phyloP scores from a whole-genome alignment of 2,329 filamentous ascomycete genomes.

The Fusarium floridanum region DNA sequence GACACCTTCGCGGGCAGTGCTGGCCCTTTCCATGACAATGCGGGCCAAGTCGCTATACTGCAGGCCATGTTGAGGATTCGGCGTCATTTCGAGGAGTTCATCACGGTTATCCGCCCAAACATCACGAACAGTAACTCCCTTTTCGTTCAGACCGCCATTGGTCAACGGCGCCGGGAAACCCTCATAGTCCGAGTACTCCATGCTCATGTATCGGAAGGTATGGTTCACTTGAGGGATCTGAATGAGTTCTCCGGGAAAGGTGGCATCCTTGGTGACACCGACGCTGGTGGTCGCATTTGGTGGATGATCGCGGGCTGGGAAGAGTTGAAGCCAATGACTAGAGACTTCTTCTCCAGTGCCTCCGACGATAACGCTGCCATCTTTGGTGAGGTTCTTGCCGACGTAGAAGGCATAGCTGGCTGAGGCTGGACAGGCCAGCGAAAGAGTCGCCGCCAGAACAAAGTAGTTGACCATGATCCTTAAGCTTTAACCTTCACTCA shows the following conservation, averaged over 20 bases:
- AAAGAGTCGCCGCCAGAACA: slow-evolving; percentile 19
- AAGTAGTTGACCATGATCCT: slow-evolving; percentile 22
- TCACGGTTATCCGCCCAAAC: slow-evolving; percentile 43
- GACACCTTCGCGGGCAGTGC: slow-evolving; percentile 36
- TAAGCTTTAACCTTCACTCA: neutral
- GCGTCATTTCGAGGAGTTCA: slow-evolving; percentile 41
- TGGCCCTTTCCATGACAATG: slow-evolving; percentile 42
- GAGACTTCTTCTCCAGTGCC: slow-evolving; percentile 63
- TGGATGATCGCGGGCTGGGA: slow-evolving; percentile 55
- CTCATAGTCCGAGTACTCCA: slow-evolving; percentile 45
- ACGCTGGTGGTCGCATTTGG: slow-evolving; percentile 55
- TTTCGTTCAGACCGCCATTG: slow-evolving; percentile 41
- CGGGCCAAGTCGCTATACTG: slow-evolving; percentile 44
- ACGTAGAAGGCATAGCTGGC: slow-evolving; percentile 62
- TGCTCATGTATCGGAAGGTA: slow-evolving; percentile 41
- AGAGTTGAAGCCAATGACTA: slow-evolving; percentile 61
- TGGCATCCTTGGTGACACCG: slow-evolving; percentile 38
- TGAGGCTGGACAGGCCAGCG: slow-evolving; percentile 28
- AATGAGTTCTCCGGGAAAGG: slow-evolving; percentile 39
- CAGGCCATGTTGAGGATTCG: slow-evolving; percentile 35
- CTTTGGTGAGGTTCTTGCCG: slow-evolving; percentile 58
- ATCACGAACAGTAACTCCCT: slow-evolving; percentile 39
- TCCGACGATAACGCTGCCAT: slow-evolving; percentile 58
- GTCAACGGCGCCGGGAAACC: slow-evolving; percentile 40
- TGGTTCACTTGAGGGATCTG: slow-evolving; percentile 41